Evolutionary conservation across 148 eudicot genomes (phyloP), one percentile per base, ranked within the genome.

Genomic region (Arbutus unedo): DNA sequence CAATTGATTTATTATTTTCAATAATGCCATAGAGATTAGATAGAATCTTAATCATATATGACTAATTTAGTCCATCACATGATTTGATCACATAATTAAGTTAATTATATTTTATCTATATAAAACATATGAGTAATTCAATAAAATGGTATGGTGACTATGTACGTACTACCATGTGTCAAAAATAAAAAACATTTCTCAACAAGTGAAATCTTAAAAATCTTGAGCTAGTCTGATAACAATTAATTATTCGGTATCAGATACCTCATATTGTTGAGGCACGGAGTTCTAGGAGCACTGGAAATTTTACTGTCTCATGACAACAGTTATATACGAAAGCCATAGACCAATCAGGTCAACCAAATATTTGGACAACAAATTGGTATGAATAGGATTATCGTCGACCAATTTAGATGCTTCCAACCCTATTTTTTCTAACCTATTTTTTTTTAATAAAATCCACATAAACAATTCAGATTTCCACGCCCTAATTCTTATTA

Each of bases 351-450:
- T 67, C 38, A 59, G 19, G 59, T 19, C 49, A 70, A 56, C 56
- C 56, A 53, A 9, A 11, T 10, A 10, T 13, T 53, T 10, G 10
- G 56, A 53, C 10, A 53, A 53, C 3, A 8, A 10, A 1, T 48
- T 50, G 14, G 25, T 8, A 59, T 60, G 56, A 13, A 71, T 60
- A 81, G 77, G 56, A 9, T 57, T 81, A 43, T 82, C 41, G 57
- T 49, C 60, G 41, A 76, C 70, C 62, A 81, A 50, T 16, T 50
- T 64, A 84, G 83, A 81, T 81, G 87, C 83, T 85, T 81, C 87
- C 78, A 81, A 81, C 80, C 67, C 80, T 60, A 44, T 72, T 54
- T 80, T 79, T 31, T 31, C 38, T 31, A 31, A 31, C 38, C 1
- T 31, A 31, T 31, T 31, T 25, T 21, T 72, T 44, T 82, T 41